A percentile compares a stretch with the other conserved stretches of the same genome.
These are phyloP conservation scores for Lasiodiplodia sp. DNA, from an alignment of 2,329 filamentous ascomycete genomes.

Conservation along the genomic window DNA sequence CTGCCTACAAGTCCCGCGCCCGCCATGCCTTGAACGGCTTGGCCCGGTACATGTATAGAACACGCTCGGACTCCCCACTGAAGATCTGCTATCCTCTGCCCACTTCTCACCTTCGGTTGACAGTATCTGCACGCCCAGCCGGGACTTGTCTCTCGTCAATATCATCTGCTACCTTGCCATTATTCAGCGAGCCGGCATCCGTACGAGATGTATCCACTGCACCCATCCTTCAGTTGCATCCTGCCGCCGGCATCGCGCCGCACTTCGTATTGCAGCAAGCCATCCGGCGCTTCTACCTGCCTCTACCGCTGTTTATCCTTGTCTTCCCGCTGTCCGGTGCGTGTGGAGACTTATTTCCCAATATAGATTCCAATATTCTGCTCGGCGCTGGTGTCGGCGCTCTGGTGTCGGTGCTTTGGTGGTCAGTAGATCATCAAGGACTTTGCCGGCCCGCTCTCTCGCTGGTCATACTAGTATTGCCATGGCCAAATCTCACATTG, in stretches of 20 bases:
- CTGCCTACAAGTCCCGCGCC: neutral
- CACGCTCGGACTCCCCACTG: constrained; percentile 5
- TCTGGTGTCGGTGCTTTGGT: neutral
- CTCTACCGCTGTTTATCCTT: neutral
- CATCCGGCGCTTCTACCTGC: neutral
- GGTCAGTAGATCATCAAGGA: neutral
- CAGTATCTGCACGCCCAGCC: neutral
- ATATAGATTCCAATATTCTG: neutral
- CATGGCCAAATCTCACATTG: neutral
- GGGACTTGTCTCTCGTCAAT: neutral
- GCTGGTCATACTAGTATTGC: neutral
- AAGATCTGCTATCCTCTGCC: constrained; percentile 16
- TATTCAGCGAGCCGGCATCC: neutral
- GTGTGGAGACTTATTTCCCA: neutral
- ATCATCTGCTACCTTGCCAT: neutral
- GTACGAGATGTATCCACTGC: constrained; percentile 22
- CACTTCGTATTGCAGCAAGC: neutral
- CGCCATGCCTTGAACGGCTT: constrained; percentile 1
- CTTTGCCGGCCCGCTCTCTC: neutral
- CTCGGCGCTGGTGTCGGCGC: neutral
- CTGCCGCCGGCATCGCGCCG: neutral
- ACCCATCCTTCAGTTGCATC: neutral
- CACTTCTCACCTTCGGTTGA: neutral
- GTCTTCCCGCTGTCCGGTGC: neutral
- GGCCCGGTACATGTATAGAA: constrained; percentile 21